Percentiles rank a stretch among this genome's conserved stretches.
Conservation (phyloP, 495 filamentous ascomycete species). For the Talaromyces stipitatus region DNA sequence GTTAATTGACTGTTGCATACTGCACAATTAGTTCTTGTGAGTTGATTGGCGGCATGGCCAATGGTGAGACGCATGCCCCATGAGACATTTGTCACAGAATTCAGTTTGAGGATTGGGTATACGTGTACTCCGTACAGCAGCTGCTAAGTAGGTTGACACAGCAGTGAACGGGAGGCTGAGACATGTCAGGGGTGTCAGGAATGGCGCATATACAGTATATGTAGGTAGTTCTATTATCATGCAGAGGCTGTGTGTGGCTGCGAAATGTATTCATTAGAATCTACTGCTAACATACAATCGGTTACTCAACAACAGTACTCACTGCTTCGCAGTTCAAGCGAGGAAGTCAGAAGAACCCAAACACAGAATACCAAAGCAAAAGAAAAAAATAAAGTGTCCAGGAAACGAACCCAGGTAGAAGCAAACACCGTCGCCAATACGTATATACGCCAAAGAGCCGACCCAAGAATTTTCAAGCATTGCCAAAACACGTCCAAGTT, state of each 20-base stretch:
- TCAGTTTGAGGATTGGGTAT: not conserved
- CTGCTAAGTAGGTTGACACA: not conserved
- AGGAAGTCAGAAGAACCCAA: not conserved
- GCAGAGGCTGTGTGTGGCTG: not conserved
- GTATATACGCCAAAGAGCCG: constrained; percentile 6
- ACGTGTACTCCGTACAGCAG: not conserved
- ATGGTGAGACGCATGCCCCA: not conserved
- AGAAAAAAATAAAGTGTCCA: constrained; percentile 4
- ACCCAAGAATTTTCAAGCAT: constrained; percentile 18
- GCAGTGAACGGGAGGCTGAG: not conserved
- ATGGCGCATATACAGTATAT: not conserved
- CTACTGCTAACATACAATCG: constrained; percentile 3
- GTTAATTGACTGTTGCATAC: not conserved
- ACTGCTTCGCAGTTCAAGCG: not conserved
- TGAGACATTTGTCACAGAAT: not conserved
- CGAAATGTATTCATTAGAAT: constrained; percentile 1
- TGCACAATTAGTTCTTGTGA: not conserved
- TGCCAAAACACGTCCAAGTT: constrained; percentile 8
- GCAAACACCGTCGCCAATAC: constrained; percentile 12
- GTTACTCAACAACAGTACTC: not conserved
- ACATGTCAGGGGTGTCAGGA: not conserved
- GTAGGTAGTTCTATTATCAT: not conserved
- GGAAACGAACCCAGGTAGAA: constrained; percentile 7
- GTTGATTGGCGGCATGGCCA: not conserved
- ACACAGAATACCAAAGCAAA: not conserved